phyloP scores from a whole-genome alignment of 805 yeast genomes.

The Sungouiozyma ichnusensis region DNA sequence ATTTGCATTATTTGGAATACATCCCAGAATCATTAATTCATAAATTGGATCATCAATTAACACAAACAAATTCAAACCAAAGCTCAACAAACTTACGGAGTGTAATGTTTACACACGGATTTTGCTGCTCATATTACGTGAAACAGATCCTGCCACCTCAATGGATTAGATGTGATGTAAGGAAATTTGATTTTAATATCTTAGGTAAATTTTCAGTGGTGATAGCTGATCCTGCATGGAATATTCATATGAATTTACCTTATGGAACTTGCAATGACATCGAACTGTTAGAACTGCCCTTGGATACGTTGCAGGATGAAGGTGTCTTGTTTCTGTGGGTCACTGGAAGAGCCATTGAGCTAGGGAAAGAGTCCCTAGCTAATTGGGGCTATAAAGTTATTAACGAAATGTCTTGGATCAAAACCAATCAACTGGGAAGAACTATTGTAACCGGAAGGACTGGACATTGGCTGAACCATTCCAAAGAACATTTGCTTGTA shows the following conservation, averaged over 20 bases:
- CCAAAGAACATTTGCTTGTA: slow-evolving; percentile 80
- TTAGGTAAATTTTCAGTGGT: slow-evolving; percentile 77
- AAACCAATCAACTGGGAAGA: slow-evolving; percentile 75
- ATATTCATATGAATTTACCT: slow-evolving; percentile 80
- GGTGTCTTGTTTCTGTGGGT: slow-evolving; percentile 87
- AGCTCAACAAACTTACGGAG: slow-evolving; percentile 12
- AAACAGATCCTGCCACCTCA: slow-evolving; percentile 47
- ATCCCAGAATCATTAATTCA: slow-evolving; percentile 27
- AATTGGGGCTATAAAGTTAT: slow-evolving; percentile 76
- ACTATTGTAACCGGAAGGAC: slow-evolving; percentile 94
- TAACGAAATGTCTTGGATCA: slow-evolving; percentile 85
- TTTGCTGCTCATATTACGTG: slow-evolving; percentile 26
- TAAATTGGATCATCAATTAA: slow-evolving; percentile 7
- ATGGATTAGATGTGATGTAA: slow-evolving; percentile 81
- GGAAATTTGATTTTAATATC: slow-evolving; percentile 54
- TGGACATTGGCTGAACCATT: slow-evolving; percentile 94
- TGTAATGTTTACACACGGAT: slow-evolving; percentile 28
- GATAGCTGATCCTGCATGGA: slow-evolving; percentile 95
- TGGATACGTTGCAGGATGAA: slow-evolving; percentile 65
- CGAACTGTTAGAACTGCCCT: slow-evolving; percentile 57
- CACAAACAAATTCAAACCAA: slow-evolving; percentile 7
- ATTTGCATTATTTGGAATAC: slow-evolving; percentile 58
- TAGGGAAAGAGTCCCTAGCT: slow-evolving; percentile 64
- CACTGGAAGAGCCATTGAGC: slow-evolving; percentile 85
- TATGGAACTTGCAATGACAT: slow-evolving; percentile 70